Evolutionary conservation across 73 alveolate species (phyloP).

Genomic region (Tetrahymena malaccensis): DNA sequence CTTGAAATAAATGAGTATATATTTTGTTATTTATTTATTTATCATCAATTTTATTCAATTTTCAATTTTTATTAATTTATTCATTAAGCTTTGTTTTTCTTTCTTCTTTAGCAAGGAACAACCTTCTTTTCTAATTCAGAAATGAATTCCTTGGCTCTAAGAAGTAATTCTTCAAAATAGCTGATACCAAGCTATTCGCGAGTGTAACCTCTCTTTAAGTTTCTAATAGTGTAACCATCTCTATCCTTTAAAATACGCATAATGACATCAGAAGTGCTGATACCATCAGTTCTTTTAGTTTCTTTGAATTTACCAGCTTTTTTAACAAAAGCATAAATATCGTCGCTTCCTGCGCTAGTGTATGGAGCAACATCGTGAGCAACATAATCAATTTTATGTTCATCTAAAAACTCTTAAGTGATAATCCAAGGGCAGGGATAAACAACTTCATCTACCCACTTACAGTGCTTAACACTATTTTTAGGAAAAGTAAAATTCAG

Average conservation of each 20-base stretch:
- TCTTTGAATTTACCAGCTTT: conserved; percentile 78
- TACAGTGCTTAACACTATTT: conserved; percentile 83
- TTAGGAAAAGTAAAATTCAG: not conserved
- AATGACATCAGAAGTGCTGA: conserved; percentile 87
- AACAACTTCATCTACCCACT: conserved; percentile 97
- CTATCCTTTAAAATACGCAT: conserved; percentile 77
- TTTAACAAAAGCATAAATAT: conserved; percentile 84
- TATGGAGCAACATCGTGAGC: conserved; percentile 94
- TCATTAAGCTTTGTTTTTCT: not conserved
- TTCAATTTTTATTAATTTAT: not conserved
- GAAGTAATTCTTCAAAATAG: conserved; percentile 8
- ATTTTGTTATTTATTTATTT: not conserved
- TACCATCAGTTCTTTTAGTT: conserved; percentile 95
- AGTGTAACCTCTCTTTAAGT: conserved; percentile 81
- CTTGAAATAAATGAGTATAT: not conserved
- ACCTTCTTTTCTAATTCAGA: not conserved
- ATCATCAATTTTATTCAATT: not conserved
- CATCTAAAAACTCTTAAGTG: conserved; percentile 71
- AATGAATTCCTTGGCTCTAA: conserved; percentile 3
- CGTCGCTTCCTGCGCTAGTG: conserved; percentile 79
- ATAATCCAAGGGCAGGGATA: conserved; percentile 93
- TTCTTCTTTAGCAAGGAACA: not conserved
- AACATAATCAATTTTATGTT: conserved; percentile 72
- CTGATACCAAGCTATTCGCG: conserved; percentile 76
- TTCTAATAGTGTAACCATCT: conserved; percentile 75